phyloP scores from a whole-genome alignment of 768 basidiomycete species.

The Calocera viscosa region DNA sequence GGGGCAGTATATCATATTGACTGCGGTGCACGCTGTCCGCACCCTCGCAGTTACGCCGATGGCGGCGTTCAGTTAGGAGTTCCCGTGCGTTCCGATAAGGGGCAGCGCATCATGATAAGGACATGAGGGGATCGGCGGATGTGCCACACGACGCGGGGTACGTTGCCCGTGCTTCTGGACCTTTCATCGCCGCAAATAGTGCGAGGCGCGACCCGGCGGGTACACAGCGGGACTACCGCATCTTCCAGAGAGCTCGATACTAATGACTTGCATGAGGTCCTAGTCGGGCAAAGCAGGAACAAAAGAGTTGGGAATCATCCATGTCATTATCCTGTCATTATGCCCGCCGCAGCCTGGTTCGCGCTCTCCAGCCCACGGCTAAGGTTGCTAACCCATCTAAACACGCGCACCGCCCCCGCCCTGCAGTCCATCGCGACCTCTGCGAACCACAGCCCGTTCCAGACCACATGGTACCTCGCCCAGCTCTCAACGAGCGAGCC shows the following conservation, averaged over 20 bases:
- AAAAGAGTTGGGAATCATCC: background rate
- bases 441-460: conserved; percentile 1
- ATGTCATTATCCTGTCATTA: background rate
- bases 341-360: background rate
- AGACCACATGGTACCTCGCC: background rate
- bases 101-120: background rate
- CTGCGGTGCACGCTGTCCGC: background rate
- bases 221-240: background rate
- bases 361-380: background rate
- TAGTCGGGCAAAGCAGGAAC: too few species aligned
- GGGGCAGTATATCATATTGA: background rate
- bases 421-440: conserved; percentile 8
- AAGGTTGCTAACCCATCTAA: background rate
- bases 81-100: background rate
- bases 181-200: too few species aligned
- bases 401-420: background rate
- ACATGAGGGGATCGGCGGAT: too few species aligned
- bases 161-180: too few species aligned
- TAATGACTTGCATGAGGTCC: too few species aligned
- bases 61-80: background rate
- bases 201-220: background rate
- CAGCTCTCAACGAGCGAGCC: background rate
- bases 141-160: too few species aligned
- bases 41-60: background rate
- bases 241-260: too few species aligned